Base-by-base conservation (phyloP, 208 protist genomes). In the Leishmania tropica region DNA sequence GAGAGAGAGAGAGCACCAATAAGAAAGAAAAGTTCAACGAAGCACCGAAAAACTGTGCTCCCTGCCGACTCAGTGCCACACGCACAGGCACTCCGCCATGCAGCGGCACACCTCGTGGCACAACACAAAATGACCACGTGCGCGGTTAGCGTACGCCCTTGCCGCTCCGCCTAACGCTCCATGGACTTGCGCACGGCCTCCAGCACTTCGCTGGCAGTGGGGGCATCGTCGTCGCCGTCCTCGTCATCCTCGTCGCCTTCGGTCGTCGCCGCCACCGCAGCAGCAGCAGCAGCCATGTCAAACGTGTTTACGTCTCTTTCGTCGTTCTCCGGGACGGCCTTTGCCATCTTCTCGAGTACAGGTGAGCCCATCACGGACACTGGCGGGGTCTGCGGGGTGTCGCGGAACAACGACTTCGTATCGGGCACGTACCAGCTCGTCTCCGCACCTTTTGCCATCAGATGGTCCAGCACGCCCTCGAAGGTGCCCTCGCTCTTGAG, bases 341-440 rank as follows among this genome's bases (percentile, higher is more conserved):
- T 78, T 11, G 68, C 75, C 53, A 78, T 68, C 60, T 78, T 81
- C 62, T 89, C 84, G 31, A 93, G 90, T 28, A 94, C 82, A 6
- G 91, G 92, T 37, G 92, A 92, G 2, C 87, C 89, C 78, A 91
- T 89, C 75, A 89, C 81, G 10, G 84, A 89, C 40, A 81, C 81
- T 5, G 84, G 83, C 31, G 87, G 84, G 24, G 88, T 89, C 47
- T 87, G 80, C 53, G 88, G 86, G 1, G 84, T 86, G n/a, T 90
- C 88, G 79, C 77, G 80, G 82, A 92, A 93, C 60, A 88, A 72
- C 73, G 83, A 77, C 54, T 88, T 89, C 10, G 88, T 87, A 65
- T 95, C 91, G 51, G 95, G 95, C 73, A 98, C 95, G 82, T 95
- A 95, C 96, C 96, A 99, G 77, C 94, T 97, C 75, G 91, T 97